phyloP scores from a whole-genome alignment of 257 asterid species.

The Eucommia ulmoides region DNA sequence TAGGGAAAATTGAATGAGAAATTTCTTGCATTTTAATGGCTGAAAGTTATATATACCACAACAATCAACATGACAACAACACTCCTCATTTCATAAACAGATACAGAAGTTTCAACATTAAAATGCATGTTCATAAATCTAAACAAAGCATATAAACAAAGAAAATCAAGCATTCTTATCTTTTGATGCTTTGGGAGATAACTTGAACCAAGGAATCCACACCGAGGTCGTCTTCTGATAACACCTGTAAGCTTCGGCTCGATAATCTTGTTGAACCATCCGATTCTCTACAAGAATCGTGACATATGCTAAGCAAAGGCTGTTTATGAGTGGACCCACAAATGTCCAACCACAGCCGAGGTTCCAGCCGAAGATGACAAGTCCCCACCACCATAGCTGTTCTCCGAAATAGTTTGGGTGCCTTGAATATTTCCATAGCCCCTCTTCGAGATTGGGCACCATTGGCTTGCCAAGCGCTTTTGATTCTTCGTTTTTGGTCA shows the following conservation, averaged over 20 bases:
- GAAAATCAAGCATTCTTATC: constrained; percentile 30
- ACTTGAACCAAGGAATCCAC: constrained; percentile 88
- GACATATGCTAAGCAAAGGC: constrained; percentile 72
- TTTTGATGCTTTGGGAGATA: constrained; percentile 18
- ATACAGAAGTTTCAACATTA: background rate
- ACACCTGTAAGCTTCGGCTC: constrained; percentile 59
- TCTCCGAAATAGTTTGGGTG: constrained; percentile 95
- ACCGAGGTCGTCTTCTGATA: constrained; percentile 68
- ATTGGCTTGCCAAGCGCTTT: constrained; percentile 35
- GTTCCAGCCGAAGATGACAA: constrained; percentile 60
- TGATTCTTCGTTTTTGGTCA: constrained; percentile 31
- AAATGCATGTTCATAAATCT: background rate
- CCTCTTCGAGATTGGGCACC: constrained; percentile 59
- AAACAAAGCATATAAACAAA: too few species aligned
- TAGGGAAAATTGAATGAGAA: background rate
- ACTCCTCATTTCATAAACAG: background rate
- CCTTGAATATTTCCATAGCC: constrained; percentile 72
- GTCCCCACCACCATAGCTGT: constrained; percentile 99
- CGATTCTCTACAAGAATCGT: constrained; percentile 74
- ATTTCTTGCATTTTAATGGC: background rate
- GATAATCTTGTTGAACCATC: constrained; percentile 58
- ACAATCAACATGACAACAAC: too few species aligned
- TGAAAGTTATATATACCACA: background rate
- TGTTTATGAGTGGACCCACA: constrained; percentile 57
- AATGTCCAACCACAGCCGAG: constrained; percentile 53